These are phyloP conservation scores for Escallonia rubra DNA, from an alignment of 129 eudicot genomes.

Conservation along the genomic window DNA sequence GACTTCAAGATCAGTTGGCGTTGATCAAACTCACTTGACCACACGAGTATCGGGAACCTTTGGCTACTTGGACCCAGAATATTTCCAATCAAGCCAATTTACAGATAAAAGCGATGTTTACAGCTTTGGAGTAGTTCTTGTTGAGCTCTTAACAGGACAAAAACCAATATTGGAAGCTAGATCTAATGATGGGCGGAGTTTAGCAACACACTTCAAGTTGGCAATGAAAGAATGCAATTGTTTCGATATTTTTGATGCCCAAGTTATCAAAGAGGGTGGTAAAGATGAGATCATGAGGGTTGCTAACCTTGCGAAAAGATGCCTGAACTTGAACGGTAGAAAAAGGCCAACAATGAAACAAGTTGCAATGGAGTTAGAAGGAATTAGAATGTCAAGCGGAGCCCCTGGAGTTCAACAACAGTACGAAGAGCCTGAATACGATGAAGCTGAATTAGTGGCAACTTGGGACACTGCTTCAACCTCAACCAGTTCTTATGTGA, in stretches of 20 bases:
- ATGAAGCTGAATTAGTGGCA: too few species aligned
- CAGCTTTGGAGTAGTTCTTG: constrained; percentile 23
- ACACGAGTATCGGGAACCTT: not conserved
- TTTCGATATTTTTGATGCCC: not conserved
- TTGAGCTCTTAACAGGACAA: constrained; percentile 20
- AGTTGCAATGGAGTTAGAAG: constrained; percentile 6
- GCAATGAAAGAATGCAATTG: not conserved
- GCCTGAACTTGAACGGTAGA: not conserved
- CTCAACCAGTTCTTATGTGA: too few species aligned
- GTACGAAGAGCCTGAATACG: too few species aligned
- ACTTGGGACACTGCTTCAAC: too few species aligned
- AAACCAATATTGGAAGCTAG: not conserved
- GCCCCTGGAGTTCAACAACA: too few species aligned
- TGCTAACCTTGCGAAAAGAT: not conserved
- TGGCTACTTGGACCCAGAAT: constrained; percentile 7
- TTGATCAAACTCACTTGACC: not conserved
- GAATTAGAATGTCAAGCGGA: not conserved
- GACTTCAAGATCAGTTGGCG: not conserved
- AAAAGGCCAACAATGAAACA: constrained; percentile 10
- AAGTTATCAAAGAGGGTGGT: not conserved
- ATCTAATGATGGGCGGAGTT: not conserved
- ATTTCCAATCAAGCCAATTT: not conserved
- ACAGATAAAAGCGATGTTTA: constrained; percentile 13
- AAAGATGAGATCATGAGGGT: not conserved
- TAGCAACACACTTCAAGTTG: constrained; percentile 7